phyloP scores from a whole-genome alignment of 1,284 basidiomycete species.

The Rhodofomes roseus region DNA sequence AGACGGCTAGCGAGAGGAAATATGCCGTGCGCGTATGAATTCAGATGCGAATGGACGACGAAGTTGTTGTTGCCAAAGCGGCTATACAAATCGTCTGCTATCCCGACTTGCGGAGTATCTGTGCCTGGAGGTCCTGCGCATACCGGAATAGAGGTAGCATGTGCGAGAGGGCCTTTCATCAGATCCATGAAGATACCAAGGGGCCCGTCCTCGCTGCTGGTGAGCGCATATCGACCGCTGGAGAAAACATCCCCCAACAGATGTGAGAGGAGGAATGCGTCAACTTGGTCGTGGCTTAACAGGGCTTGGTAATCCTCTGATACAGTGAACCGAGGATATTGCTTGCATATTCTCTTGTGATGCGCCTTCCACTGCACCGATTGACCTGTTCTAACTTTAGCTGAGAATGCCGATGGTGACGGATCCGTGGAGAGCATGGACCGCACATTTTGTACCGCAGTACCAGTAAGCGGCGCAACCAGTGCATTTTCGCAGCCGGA shows the following conservation, averaged over 20 bases:
- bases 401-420: neutral
- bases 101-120: constrained; percentile 7
- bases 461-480: constrained; percentile 71
- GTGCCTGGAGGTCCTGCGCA: constrained; percentile 10
- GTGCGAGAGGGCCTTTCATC: constrained; percentile 39
- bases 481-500: constrained; percentile 46
- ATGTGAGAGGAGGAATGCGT: constrained; percentile 61
- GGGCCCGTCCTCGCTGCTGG: constrained; percentile 4
- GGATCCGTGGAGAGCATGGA: neutral
- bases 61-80: constrained; percentile 80
- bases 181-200: constrained; percentile 45
- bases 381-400: constrained; percentile 47
- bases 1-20: constrained; percentile 68
- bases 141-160: constrained; percentile 19
- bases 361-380: constrained; percentile 56
- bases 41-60: constrained; percentile 64
- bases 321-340: constrained; percentile 40
- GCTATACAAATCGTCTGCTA: constrained; percentile 36
- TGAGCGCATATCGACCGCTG: constrained; percentile 1
- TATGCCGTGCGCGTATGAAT: constrained; percentile 63
- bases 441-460: constrained; percentile 57
- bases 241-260: constrained; percentile 41
- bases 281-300: constrained; percentile 48
- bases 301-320: constrained; percentile 46
- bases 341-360: constrained; percentile 65